Base-by-base conservation (phyloP, 2,329 filamentous ascomycete genomes). In the Aspergillus ochraceoroseus region DNA sequence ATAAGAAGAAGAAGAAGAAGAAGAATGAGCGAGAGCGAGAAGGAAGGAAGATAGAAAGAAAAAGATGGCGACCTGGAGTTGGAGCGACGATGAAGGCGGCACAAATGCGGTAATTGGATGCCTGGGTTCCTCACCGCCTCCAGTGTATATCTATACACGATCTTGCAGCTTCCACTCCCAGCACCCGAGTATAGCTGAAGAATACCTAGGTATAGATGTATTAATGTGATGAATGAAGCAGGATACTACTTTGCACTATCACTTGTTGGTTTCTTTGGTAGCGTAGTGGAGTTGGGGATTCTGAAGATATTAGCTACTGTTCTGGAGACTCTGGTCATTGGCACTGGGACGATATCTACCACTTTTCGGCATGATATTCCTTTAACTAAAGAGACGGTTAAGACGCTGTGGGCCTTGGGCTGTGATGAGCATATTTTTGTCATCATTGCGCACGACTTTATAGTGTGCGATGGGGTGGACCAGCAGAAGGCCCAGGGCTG, bases 311-410 rank as follows among this genome's bases (percentile, higher is more conserved):
- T 27, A 32, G 26, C 18, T 22, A 5, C n/a, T 12, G 7, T 14
- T 20, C 13, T 14, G n/a, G 20, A 23, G 18, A 8, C 17, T 5
- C 7, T 13, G 52, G 49, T 37, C 61, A 63, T 43, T 49, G 53
- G 34, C 59, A 61, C 25, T 56, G 49, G 29, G 58, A 62, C 30
- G 58, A 62, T 26, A 54, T 51, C 12, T 57, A 57, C 5, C 51
- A 57, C 30, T 53, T 52, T 2, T 49, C 41, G 2, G 38, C 44
- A 55, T 28, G 49, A 59, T 38, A 52, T 56, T 20, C 51, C 55
- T 20, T 38, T 49, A 8, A 48, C 52, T 11, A 57, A 53, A 13
- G 42, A 43, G 28, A 50, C 47, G 14, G 32, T 52, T 19, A 34
- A 42, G 2, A 52, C 54, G 26, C 26, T 58, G 14, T 48, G 59